Percentiles rank a stretch among this genome's conserved stretches.
Evolutionary conservation across 768 basidiomycete species (phyloP).

Genomic region (Coprinopsis strossmayeri): DNA sequence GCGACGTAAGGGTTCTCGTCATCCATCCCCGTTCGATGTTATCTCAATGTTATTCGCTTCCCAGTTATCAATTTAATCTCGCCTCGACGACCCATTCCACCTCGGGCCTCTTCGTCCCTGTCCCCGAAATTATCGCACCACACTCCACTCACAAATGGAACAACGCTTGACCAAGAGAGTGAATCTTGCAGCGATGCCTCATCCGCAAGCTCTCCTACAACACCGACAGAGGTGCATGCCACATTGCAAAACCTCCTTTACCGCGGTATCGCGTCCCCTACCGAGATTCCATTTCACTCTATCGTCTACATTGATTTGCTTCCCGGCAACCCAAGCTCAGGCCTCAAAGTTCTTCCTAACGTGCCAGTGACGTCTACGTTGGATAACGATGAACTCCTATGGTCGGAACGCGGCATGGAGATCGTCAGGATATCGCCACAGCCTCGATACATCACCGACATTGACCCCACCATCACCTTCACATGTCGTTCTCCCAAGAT

Average conservation of each 20-base stretch:
- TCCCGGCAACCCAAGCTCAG: conserved; percentile 19
- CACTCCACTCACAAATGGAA: conserved; percentile 17
- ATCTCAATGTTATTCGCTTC: conserved; percentile 7
- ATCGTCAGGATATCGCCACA: conserved; percentile 8
- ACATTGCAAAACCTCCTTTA: conserved; percentile 26
- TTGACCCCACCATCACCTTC: conserved; percentile 10
- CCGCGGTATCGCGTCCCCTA: conserved; percentile 22
- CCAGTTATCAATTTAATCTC: conserved; percentile 42
- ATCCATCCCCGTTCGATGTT: not conserved
- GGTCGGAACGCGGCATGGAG: conserved; percentile 13
- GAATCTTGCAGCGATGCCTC: conserved; percentile 36
- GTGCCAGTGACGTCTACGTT: conserved; percentile 42
- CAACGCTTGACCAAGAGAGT: conserved; percentile 24
- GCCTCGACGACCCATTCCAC: conserved; percentile 24
- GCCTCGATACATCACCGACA: conserved; percentile 6
- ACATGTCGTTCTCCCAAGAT: conserved; percentile 15
- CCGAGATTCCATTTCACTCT: conserved; percentile 23
- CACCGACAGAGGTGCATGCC: conserved; percentile 31
- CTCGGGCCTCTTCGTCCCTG: conserved; percentile 19
- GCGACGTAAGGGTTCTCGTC: conserved; percentile 42
- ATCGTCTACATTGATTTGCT: conserved; percentile 44
- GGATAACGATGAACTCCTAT: conserved; percentile 7
- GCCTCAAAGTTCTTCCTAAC: conserved; percentile 27
- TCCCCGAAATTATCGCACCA: conserved; percentile 23
- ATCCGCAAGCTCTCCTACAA: conserved; percentile 27